A percentile compares a stretch with the other conserved stretches of the same genome.
phyloP scores from a whole-genome alignment of 805 yeast species.

The Blastobotrys terrestris region DNA sequence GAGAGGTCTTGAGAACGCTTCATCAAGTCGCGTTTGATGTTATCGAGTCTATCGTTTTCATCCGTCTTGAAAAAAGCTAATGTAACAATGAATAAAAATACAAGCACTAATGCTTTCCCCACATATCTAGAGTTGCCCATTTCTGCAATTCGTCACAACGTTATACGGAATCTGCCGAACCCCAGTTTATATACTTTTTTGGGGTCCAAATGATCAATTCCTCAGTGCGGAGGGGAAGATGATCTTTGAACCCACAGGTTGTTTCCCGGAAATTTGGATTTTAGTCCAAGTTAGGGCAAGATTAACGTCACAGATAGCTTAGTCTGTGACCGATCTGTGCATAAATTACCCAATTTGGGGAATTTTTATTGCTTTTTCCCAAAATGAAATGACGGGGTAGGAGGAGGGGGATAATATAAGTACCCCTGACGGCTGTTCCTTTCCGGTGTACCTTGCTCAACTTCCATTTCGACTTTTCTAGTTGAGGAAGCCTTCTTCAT shows the following conservation, averaged over 20 bases:
- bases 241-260: background rate
- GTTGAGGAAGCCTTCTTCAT: too few species aligned
- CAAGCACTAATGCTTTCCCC: background rate
- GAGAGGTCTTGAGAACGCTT: background rate
- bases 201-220: background rate
- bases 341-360: background rate
- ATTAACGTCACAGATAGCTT: background rate
- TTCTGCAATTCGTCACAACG: background rate
- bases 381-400: background rate
- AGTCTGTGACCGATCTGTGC: background rate
- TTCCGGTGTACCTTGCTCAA: background rate
- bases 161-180: background rate
- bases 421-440: background rate
- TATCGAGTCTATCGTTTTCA: background rate
- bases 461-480: background rate
- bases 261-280: background rate
- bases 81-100: background rate
- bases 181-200: background rate
- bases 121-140: background rate
- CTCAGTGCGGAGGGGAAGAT: background rate
- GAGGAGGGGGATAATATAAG: background rate
- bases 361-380: background rate
- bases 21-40: background rate
- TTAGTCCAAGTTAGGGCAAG: background rate
- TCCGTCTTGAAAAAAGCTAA: background rate